Percentiles rank a stretch among this genome's conserved stretches.
These are phyloP conservation scores for Nemania bipapillata DNA, from an alignment of 2,329 filamentous ascomycete species.

Conservation along the genomic window DNA sequence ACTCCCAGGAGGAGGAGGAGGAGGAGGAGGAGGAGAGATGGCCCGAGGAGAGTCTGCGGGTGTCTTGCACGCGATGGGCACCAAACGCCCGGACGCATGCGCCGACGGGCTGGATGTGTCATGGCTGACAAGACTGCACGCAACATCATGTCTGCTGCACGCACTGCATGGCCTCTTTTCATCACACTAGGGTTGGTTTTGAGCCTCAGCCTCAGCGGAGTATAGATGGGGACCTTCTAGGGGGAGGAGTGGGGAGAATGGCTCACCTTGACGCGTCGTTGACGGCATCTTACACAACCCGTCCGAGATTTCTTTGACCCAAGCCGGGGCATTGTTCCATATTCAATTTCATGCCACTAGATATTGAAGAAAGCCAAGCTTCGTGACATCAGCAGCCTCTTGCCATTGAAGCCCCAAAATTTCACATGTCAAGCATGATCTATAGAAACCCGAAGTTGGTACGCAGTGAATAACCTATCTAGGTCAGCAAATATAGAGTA, in stretches of 20 bases:
- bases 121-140: neutral
- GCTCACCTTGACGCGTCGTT: neutral
- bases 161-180: neutral
- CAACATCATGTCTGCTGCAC: neutral
- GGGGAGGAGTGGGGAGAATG: no score
- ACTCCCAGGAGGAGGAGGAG: neutral
- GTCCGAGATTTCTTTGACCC: neutral
- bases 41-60: neutral
- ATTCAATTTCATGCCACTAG: neutral
- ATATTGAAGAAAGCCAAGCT: neutral
- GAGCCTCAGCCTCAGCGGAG: neutral
- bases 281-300: neutral
- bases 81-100: neutral
- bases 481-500: no score
- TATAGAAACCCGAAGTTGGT: no score
- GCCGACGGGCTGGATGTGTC: neutral
- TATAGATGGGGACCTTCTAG: neutral
- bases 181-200: neutral
- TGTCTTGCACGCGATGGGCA: neutral
- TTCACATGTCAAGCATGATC: neutral
- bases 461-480: no score
- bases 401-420: neutral
- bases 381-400: neutral
- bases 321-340: neutral
- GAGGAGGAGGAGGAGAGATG: neutral